A percentile compares a stretch with the other conserved stretches of the same genome.
Conservation (phyloP, 192 early-diverging fungal genomes). For the Entomortierella beljakovae region DNA sequence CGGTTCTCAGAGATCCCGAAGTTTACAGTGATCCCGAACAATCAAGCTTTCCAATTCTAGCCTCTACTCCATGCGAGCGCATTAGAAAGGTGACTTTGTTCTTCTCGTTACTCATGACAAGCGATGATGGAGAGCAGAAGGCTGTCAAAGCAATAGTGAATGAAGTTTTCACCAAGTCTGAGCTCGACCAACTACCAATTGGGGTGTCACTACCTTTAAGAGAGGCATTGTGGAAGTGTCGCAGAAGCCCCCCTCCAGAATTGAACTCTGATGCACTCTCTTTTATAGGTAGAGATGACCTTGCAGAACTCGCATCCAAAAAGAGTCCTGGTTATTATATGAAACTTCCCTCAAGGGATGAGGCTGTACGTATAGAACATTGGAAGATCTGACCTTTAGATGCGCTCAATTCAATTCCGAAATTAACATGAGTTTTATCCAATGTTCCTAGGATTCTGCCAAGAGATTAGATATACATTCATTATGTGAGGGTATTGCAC, state of each 20-base stretch:
- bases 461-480: slow-evolving; percentile 23
- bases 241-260: slow-evolving; percentile 55
- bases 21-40: slow-evolving; percentile 30
- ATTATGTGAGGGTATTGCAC: slow-evolving; percentile 22
- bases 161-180: slow-evolving; percentile 30
- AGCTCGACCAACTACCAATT: slow-evolving; percentile 64
- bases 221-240: slow-evolving; percentile 65
- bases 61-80: slow-evolving; percentile 20
- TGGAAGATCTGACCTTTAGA: no score
- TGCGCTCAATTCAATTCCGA: background rate
- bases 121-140: slow-evolving; percentile 26
- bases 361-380: background rate
- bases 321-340: slow-evolving; percentile 19
- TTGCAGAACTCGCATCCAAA: slow-evolving; percentile 34
- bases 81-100: slow-evolving; percentile 18
- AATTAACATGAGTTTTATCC: background rate
- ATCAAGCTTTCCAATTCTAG: background rate
- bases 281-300: slow-evolving; percentile 62
- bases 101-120: slow-evolving; percentile 21
- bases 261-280: slow-evolving; percentile 56
- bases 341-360: background rate
- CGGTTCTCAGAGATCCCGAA: slow-evolving; percentile 24
- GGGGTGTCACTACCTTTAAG: slow-evolving; percentile 64
- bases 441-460: slow-evolving; percentile 7
- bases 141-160: slow-evolving; percentile 57